Base-by-base conservation (phyloP, 306 rosid species). In the Heteromeles arbutifolia region DNA sequence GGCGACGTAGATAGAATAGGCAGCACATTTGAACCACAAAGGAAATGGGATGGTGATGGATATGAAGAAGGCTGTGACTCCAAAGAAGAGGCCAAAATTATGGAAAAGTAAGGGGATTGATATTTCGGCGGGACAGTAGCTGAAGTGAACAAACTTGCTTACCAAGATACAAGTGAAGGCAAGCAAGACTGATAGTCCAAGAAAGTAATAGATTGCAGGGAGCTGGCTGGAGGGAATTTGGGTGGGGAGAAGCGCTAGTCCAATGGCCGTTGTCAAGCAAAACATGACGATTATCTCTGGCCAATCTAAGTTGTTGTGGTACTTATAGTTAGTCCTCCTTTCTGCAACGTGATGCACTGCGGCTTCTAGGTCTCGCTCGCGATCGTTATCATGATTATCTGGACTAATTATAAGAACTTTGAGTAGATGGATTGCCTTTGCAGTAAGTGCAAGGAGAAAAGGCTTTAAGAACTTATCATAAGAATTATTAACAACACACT, bases 101-200 rank as follows among this genome's bases (percentile, higher is more conserved):
- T 58, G 64, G 18, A 58, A 58, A 26, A 58, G 7, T 0, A 0
- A 6, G 64, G 64, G 0, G 8, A 58, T 24, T 56, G 26, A 56
- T 21, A 56, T n/a, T 1, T 14, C 26, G 0, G 26, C 14, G 10
- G 61, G 13, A 56, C 26, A 56, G 8, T 34, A 24, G 19, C 0
- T 12, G 5, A 13, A 44, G 0, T 44, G 2, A 44, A 44, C 4
- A 13, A 12, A 44, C 1, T 44, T 66, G 73, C 65, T 25, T 11
- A 58, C 17, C 64, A 58, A 58, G 3, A 58, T 58, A 11, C 64
- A 65, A 12, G 82, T 76, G 22, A 57, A 68, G 12, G 80, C 66
- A 57, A 77, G 21, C 9, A 68, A 43, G 25, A 77, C 19, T 4
- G 28, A 25, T 3, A 77, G 29, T 22, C 32, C 29, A 4, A 77